phyloP scores from a whole-genome alignment of 1,284 basidiomycete genomes.

The Marasmius sp. region DNA sequence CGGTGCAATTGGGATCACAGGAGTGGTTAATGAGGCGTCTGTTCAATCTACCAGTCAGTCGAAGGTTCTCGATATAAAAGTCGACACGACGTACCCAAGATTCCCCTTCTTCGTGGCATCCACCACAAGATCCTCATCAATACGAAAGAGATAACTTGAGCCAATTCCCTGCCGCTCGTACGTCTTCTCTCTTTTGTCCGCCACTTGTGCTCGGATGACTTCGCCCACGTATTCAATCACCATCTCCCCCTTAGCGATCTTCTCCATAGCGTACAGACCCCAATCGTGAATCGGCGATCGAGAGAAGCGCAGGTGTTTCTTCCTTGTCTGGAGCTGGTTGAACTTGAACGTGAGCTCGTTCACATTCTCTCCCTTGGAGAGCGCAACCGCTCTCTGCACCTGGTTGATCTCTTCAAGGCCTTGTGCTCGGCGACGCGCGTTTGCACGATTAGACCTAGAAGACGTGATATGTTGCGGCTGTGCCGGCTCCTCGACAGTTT shows the following conservation, averaged over 20 bases:
- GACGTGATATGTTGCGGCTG: constrained; percentile 65
- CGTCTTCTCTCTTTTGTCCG: constrained; percentile 94
- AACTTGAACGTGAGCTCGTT: constrained; percentile 84
- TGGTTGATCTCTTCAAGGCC: constrained; percentile 96
- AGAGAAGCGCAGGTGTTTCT: constrained; percentile 97
- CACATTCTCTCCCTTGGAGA: constrained; percentile 68
- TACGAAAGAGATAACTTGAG: constrained; percentile 91
- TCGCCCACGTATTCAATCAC: constrained; percentile 99
- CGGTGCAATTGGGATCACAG: constrained; percentile 96
- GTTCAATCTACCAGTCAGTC: constrained; percentile 16
- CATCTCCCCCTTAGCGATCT: constrained; percentile 94
- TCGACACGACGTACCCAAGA: constrained; percentile 71
- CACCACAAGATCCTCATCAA: constrained; percentile 91
- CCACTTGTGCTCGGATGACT: constrained; percentile 92
- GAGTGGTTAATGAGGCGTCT: constrained; percentile 96
- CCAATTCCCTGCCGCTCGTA: constrained; percentile 97
- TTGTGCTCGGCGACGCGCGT: constrained; percentile 88
- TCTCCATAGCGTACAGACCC: constrained; percentile 95
- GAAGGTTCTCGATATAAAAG: constrained; percentile 7
- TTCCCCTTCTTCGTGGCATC: constrained; percentile 99
- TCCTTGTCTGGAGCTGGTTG: constrained; percentile 96
- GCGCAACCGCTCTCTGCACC: constrained; percentile 70
- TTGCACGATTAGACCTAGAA: constrained; percentile 90
- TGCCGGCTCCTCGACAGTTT: constrained; percentile 39
- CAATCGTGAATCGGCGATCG: constrained; percentile 98